These are phyloP conservation scores for Fusarium concolor DNA, from an alignment of 2,329 filamentous ascomycete genomes.

Conservation along the genomic window DNA sequence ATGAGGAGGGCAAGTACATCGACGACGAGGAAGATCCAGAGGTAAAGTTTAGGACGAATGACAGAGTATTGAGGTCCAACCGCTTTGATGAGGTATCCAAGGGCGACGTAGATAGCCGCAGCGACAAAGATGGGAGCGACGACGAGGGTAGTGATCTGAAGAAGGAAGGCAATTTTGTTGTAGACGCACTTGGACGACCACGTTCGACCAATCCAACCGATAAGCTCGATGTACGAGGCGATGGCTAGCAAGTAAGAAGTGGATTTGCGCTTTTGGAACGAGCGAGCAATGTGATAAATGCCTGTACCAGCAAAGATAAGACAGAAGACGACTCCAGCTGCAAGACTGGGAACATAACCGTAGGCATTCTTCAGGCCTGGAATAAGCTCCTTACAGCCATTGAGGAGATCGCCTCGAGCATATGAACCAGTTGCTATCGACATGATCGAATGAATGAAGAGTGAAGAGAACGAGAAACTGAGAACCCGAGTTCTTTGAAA, in stretches of 20 bases:
- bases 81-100: constrained; percentile 59
- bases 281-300: constrained; percentile 34
- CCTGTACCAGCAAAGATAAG: constrained; percentile 30
- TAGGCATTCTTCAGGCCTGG: constrained; percentile 37
- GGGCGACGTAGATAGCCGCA: constrained; percentile 62
- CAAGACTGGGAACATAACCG: constrained; percentile 38
- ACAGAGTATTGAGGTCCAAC: constrained; percentile 58
- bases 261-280: constrained; percentile 34
- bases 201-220: constrained; percentile 62
- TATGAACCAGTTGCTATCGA: constrained; percentile 29
- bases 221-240: constrained; percentile 50
- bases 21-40: constrained; percentile 61
- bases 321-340: constrained; percentile 36
- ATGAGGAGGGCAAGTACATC: constrained; percentile 33
- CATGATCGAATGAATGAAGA: constrained; percentile 3
- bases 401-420: constrained; percentile 37
- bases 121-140: constrained; percentile 62
- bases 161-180: constrained; percentile 60
- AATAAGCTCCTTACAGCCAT: constrained; percentile 32
- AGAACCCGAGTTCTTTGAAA: not conserved
- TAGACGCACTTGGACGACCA: constrained; percentile 63
- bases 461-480: not conserved
- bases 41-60: constrained; percentile 57
- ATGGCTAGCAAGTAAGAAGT: constrained; percentile 36
- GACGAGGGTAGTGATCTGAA: constrained; percentile 61